Conservation (phyloP, 306 rosid species). For the Prunus davidiana region DNA sequence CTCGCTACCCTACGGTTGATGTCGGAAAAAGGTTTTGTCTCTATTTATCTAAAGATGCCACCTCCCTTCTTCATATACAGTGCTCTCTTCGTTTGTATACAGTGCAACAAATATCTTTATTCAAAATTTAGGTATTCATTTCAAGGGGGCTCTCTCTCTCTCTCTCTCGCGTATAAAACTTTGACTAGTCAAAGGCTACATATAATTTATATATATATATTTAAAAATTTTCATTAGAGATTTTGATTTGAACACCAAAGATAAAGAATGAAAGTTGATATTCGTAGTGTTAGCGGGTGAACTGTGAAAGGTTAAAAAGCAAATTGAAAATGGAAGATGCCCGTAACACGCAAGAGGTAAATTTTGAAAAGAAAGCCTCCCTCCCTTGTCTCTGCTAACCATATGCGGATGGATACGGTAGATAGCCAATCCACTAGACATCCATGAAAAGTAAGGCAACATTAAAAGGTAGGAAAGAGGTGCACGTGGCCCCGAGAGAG, state of each 20-base stretch:
- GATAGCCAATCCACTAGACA: conserved; percentile 22
- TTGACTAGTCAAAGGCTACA: too few species aligned
- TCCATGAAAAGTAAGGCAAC: conserved; percentile 24
- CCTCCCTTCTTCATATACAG: not conserved
- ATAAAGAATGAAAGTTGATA: not conserved
- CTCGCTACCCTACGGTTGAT: not conserved
- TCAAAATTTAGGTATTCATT: too few species aligned
- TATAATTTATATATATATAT: too few species aligned
- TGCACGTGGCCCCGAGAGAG: conserved; percentile 42
- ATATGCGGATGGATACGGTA: not conserved
- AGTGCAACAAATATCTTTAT: too few species aligned
- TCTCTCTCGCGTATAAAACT: too few species aligned
- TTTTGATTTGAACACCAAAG: too few species aligned
- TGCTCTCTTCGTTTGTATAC: too few species aligned
- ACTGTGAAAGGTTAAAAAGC: not conserved
- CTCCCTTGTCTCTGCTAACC: not conserved
- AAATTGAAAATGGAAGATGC: not conserved
- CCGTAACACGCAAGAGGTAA: not conserved
- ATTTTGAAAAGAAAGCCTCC: not conserved
- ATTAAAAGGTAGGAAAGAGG: conserved; percentile 40
- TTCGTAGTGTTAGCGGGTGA: not conserved
- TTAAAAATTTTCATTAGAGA: too few species aligned
- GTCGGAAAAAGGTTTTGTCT: conserved; percentile 8
- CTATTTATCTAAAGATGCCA: not conserved
- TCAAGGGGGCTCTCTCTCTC: too few species aligned